Base-by-base conservation (phyloP, 2,329 filamentous ascomycete species). In the Aspergillus sp. region DNA sequence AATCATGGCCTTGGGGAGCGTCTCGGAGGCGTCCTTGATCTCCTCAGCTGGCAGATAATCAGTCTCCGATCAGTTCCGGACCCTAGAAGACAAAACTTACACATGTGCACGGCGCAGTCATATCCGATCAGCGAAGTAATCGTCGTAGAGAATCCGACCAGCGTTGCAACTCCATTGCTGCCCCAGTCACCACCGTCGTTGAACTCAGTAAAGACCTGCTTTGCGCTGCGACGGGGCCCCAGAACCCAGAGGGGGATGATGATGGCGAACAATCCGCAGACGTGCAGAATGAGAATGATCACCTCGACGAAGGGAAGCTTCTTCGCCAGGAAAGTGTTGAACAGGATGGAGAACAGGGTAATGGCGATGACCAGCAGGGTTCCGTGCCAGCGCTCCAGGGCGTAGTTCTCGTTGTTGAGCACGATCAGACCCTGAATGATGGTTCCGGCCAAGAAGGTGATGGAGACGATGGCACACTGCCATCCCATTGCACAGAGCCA, bases 401-500 rank as follows among this genome's bases (percentile, higher is more conserved):
- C 63, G 60, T 81, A 82, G 2, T 66, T 67, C 1, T 73, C 70
- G 51, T 80, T 67, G 60, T 81, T 81, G 26, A 82, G 66, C 20
- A 78, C 72, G 12, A 80, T 72, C 6, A 82, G 62, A 0, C 78
- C 80, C 64, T 82, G 79, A 4, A 82, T 77, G 47, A 79, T 76
- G 4, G 73, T 77, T 2, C 77, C 80, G 6, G 77, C 77, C n/a
- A 81, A 72, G 67, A 78, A 80, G 14, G 75, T 75, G 52, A 78
- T 77, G 4, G 76, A 73, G 6, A 78, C 77, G 22, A 79, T 75
- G 18, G 78, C 75, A 52, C 74, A 76, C 58, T 81, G 79, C 80
- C 79, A 82, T 22, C 76, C 77, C 46, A 77, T 73, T 22, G 75
- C 75, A 55, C 72, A 74, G 31, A 80, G 73, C 78, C 78, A 80